Evolutionary conservation across 1,284 basidiomycete genomes (phyloP).

Genomic region (Marasmius tenuissimus): DNA sequence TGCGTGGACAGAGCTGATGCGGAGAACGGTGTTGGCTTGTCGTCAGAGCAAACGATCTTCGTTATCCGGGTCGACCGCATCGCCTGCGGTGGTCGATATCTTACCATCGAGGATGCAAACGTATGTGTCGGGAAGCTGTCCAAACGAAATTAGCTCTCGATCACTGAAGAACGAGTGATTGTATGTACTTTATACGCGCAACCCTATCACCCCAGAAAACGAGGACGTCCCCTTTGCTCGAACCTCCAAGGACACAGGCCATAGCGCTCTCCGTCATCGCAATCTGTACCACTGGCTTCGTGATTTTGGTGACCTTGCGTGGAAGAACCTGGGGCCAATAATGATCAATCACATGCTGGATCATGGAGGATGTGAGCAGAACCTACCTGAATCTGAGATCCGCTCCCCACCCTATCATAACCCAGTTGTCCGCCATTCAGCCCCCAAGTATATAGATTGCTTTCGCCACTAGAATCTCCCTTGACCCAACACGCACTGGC

Average conservation of each 20-base stretch:
- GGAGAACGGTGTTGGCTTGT: conserved; percentile 32
- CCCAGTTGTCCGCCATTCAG: conserved; percentile 94
- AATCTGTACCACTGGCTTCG: conserved; percentile 67
- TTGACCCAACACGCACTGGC: conserved; percentile 90
- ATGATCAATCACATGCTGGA: too few species aligned
- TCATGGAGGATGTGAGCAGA: too few species aligned
- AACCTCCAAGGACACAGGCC: conserved; percentile 5
- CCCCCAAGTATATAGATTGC: conserved; percentile 87
- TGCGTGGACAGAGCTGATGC: neutral
- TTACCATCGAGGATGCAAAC: conserved; percentile 72
- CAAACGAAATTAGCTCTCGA: conserved; percentile 6
- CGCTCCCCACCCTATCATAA: conserved; percentile 24
- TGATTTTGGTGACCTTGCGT: conserved; percentile 80
- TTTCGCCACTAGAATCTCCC: conserved; percentile 38
- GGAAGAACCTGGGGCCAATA: conserved; percentile 68
- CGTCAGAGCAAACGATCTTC: conserved; percentile 83
- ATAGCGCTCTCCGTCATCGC: conserved; percentile 62
- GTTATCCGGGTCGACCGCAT: conserved; percentile 69
- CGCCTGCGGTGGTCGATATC: conserved; percentile 80
- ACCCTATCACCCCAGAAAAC: conserved; percentile 31
- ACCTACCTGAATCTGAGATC: conserved; percentile 4
- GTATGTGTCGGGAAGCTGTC: conserved; percentile 66
- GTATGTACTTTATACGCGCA: conserved; percentile 70
- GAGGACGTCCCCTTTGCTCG: conserved; percentile 75
- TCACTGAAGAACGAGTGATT: conserved; percentile 11